Conservation (phyloP, 2,329 filamentous ascomycete species). For the Fusarium begoniae region DNA sequence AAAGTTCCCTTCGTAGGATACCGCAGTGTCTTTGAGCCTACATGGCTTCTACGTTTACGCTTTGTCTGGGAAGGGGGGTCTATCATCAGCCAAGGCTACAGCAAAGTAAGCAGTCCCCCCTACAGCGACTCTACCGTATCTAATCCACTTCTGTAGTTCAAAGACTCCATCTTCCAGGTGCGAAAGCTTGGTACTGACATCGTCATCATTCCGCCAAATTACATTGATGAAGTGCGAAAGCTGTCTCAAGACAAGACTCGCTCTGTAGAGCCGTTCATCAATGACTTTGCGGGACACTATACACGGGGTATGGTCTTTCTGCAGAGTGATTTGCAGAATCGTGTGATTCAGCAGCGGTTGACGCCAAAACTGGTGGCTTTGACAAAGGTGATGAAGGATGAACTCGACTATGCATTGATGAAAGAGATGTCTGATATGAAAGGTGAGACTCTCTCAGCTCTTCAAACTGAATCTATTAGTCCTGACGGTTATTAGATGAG, state of each 20-base stretch:
- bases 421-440: neutral
- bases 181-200: neutral
- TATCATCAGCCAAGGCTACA: neutral
- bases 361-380: neutral
- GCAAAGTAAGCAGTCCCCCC: neutral
- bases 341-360: neutral
- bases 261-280: neutral
- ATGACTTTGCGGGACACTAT: neutral
- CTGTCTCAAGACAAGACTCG: neutral
- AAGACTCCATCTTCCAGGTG: neutral
- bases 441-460: neutral
- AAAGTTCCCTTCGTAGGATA: neutral
- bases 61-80: neutral
- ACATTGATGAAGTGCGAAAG: neutral
- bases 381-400: neutral
- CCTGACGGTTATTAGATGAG: neutral
- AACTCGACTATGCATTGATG: neutral
- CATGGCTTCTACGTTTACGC: neutral
- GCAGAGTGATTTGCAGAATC: neutral
- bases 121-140: fast-evolving
- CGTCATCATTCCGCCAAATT: neutral
- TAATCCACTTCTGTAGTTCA: fast-evolving
- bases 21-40: neutral
- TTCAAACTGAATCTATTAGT: fast-evolving
- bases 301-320: neutral